Evolutionary conservation across 148 eudicot genomes (phyloP).

Genomic region (Cornus controversa): DNA sequence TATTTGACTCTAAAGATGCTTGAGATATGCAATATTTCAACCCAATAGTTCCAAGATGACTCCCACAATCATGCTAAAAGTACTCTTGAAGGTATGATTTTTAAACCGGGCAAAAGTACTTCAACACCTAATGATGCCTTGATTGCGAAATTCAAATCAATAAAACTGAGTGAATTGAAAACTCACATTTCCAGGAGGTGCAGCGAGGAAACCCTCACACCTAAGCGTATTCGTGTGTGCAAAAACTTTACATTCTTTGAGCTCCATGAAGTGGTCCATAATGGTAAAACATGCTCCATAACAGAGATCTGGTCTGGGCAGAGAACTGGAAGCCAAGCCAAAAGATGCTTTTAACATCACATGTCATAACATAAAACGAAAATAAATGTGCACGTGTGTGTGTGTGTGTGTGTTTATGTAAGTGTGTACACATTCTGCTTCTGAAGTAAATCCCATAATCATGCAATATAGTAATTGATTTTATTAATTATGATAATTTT

Average conservation of each 20-base stretch:
- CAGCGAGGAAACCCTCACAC: slow-evolving; percentile 79
- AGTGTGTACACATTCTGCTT: not conserved
- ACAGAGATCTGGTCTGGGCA: slow-evolving; percentile 63
- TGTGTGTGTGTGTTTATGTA: not conserved
- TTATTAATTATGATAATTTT: not conserved
- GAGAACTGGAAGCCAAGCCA: slow-evolving; percentile 53
- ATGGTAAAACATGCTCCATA: slow-evolving; percentile 79
- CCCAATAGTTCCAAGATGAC: not conserved
- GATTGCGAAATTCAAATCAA: not conserved
- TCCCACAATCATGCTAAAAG: not conserved
- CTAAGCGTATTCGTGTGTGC: slow-evolving; percentile 54
- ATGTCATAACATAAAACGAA: not conserved
- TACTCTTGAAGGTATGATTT: not conserved
- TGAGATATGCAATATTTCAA: not conserved
- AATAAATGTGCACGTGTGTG: no score
- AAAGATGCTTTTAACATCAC: slow-evolving; percentile 15
- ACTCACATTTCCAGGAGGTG: slow-evolving; percentile 62
- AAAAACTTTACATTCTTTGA: slow-evolving; percentile 32
- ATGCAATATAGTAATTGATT: not conserved
- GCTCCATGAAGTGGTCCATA: slow-evolving; percentile 74
- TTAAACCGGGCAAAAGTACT: not conserved
- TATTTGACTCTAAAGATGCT: not conserved
- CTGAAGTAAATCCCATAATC: not conserved
- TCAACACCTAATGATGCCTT: not conserved
- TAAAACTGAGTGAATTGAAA: slow-evolving; percentile 1